phyloP scores from a whole-genome alignment of 306 rosid species.

The Mucuna pruriens region DNA sequence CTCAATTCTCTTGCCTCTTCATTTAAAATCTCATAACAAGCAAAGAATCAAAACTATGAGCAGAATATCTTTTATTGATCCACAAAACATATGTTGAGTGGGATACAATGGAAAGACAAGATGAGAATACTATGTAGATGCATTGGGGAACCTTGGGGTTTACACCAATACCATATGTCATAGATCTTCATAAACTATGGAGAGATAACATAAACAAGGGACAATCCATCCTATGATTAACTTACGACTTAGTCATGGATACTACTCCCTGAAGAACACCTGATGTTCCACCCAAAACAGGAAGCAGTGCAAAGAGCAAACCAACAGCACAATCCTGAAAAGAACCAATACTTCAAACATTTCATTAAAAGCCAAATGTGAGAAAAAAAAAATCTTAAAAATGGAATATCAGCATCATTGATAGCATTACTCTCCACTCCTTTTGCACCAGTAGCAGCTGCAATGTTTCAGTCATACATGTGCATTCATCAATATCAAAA shows the following conservation, averaged over 20 bases:
- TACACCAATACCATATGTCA: conserved; percentile 2
- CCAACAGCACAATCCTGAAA: conserved; percentile 97
- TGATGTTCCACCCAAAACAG: conserved; percentile 91
- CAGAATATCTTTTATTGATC: neutral
- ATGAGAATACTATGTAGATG: conserved; percentile 14
- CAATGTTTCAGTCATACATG: conserved; percentile 13
- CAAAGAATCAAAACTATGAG: conserved; percentile 27
- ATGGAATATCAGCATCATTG: neutral
- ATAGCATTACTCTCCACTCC: conserved; percentile 23
- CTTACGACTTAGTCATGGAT: conserved; percentile 94
- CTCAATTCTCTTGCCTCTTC: conserved; percentile 9
- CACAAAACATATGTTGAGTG: conserved; percentile 11
- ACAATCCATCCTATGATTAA: conserved; percentile 22
- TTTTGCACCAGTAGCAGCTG: conserved; percentile 32
- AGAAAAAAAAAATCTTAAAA: conserved; percentile 8
- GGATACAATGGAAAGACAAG: conserved; percentile 21
- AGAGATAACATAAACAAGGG: conserved; percentile 23
- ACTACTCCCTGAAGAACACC: conserved; percentile 93
- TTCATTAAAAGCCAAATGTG: conserved; percentile 15
- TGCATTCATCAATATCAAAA: conserved; percentile 10
- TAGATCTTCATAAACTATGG: conserved; percentile 10
- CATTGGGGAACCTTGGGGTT: conserved; percentile 21
- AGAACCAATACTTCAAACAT: conserved; percentile 33
- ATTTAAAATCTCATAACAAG: conserved; percentile 19
- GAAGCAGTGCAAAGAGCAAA: conserved; percentile 95